Base-by-base conservation (phyloP, 163 green algal species). In the Coccomyxa subellipsoidea region DNA sequence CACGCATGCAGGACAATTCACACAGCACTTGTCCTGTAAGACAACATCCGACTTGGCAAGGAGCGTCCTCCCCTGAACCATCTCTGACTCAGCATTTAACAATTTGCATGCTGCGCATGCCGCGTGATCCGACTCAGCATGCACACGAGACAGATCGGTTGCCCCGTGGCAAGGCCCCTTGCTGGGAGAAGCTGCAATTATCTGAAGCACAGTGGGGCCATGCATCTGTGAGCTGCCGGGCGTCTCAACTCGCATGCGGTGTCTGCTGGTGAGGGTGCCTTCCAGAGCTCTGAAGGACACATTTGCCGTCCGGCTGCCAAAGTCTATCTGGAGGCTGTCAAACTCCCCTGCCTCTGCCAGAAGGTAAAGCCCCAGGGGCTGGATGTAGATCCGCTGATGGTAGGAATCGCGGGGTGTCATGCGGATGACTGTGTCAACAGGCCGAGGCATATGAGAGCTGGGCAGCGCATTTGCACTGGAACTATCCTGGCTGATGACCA, bases 271-370 rank as follows among this genome's bases (percentile, higher is more conserved):
- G 47, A 59, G 47, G 4, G 47, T 27, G 23, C 23, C 47, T 27
- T 1, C 21, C 69, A 76, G 69, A 23, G 69, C 18, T 25, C 35
- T 37, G 2, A 80, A 80, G 36, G 38, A 69, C 37, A 80, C 76
- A 69, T 80, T 69, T 37, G 54, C 76, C 12, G 37, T 10, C 29
- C 32, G 29, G 23, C 29, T 35, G 35, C 38, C 7, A 80, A 80
- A n/a, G 29, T 73, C 32, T 47, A 81, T 32, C 31, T 72, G 35
- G 25, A 81, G 18, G 4, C 4, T 23, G 10, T 38, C 77, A 40
- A 81, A n/a, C 25, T 31, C 27, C 23, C 40, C 77, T n/a, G 32
- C 54, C 77, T 81, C 77, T 32, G 77, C 40, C 18, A 75, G 23
- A 27, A 81, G 47, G n/a, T 40, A 47, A 40, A 73, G n/a, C 31